phyloP scores from a whole-genome alignment of 108 stramenopile species.

The Cyclostephanos tholiformis region DNA sequence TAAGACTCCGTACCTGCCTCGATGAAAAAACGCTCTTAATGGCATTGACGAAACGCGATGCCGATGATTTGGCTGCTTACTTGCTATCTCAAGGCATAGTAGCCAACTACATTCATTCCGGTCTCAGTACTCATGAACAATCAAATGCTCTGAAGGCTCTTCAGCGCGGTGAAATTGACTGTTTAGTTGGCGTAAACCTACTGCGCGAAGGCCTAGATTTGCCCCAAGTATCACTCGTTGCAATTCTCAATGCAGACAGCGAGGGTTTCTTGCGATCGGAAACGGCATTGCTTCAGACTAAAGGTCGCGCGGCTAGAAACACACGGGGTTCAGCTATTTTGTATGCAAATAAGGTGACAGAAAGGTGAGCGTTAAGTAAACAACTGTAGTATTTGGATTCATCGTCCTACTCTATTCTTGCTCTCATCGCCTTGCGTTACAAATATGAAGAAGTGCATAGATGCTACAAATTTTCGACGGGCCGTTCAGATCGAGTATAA shows the following conservation, averaged over 20 bases:
- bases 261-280: conserved; percentile 81
- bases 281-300: conserved; percentile 73
- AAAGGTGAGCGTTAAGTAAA: too few species aligned
- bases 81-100: conserved; percentile 56
- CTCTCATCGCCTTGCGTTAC: background rate
- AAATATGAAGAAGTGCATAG: conserved; percentile 69
- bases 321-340: conserved; percentile 65
- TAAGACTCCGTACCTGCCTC: conserved; percentile 33
- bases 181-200: conserved; percentile 82
- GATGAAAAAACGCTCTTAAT: conserved; percentile 63
- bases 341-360: conserved; percentile 70
- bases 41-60: conserved; percentile 75
- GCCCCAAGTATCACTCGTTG: conserved; percentile 82
- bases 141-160: conserved; percentile 59
- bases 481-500: conserved; percentile 58
- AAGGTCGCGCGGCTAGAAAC: conserved; percentile 81
- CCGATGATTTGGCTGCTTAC: conserved; percentile 69
- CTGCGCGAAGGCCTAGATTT: conserved; percentile 82
- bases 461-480: conserved; percentile 58
- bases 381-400: too few species aligned
- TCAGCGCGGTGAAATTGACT: conserved; percentile 68
- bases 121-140: conserved; percentile 67
- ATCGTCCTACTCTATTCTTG: too few species aligned
- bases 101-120: conserved; percentile 76
- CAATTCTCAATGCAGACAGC: conserved; percentile 76